These are phyloP conservation scores for Pestalotiopsis sp. DNA, from an alignment of 2,329 filamentous ascomycete species.

Conservation along the genomic window DNA sequence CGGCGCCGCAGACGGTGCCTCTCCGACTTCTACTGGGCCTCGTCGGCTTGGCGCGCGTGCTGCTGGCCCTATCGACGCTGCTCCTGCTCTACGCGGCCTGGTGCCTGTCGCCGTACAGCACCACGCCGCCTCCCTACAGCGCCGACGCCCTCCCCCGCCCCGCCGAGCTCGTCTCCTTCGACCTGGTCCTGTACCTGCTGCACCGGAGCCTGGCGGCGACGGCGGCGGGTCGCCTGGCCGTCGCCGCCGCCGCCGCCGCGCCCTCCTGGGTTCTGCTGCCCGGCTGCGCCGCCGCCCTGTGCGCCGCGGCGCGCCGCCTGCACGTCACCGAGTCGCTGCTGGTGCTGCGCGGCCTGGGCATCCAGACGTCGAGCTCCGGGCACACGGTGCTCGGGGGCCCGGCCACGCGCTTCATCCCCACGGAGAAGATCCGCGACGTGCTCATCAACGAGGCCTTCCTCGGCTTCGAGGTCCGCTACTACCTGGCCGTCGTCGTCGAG, in stretches of 20 bases:
- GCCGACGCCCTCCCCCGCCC: slow-evolving; percentile 8
- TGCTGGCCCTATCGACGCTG: slow-evolving; percentile 40
- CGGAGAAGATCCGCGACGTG: slow-evolving; percentile 87
- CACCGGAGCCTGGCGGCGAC: slow-evolving; percentile 20
- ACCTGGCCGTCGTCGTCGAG: slow-evolving; percentile 85
- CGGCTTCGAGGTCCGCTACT: slow-evolving; percentile 88
- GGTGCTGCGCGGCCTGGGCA: slow-evolving; percentile 82
- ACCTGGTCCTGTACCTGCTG: slow-evolving; percentile 23
- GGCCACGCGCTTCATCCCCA: slow-evolving; percentile 72
- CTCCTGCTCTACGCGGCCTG: slow-evolving; percentile 53
- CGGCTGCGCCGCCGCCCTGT: slow-evolving; percentile 37
- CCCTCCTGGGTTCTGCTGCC: slow-evolving; percentile 43
- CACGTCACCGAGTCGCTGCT: slow-evolving; percentile 79
- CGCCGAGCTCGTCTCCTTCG: slow-evolving; percentile 13
- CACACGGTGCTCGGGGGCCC: slow-evolving; percentile 46
- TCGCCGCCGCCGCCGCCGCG: slow-evolving; percentile 30
- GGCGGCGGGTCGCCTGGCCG: slow-evolving; percentile 30
- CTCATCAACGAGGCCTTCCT: slow-evolving; percentile 93
- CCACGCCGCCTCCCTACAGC: slow-evolving; percentile 13
- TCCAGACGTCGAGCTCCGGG: slow-evolving; percentile 79
- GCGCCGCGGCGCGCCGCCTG: slow-evolving; percentile 44
- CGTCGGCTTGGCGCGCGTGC: slow-evolving; percentile 43
- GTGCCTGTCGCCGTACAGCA: slow-evolving; percentile 32
- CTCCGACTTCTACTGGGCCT: slow-evolving; percentile 46
- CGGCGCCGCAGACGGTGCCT: slow-evolving; percentile 46